Base-by-base conservation (phyloP, 441 rosid species). In the Erodium texanum region DNA sequence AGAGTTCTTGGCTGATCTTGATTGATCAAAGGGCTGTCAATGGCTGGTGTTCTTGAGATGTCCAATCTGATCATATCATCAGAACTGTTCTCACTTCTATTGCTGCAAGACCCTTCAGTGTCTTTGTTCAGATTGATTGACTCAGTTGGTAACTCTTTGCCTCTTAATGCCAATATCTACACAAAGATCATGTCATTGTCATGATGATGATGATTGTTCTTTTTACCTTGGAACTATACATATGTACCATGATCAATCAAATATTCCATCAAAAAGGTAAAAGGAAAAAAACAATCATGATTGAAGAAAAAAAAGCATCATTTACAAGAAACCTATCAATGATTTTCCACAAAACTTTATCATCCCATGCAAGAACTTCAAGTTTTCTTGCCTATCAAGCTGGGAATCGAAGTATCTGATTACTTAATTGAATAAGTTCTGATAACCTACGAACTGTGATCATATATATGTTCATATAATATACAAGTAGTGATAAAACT, bases 101-200 rank as follows among this genome's bases (percentile, higher is more conserved):
- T 91, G 74, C 96, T 91, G 79, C 96, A 80, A 3, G 93, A 93
- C 12, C 97, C 97, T 68, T 93, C 97, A 0, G 97, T 93, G 78
- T 93, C 98, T 81, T 91, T 93, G 77, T 90, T 93, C 64, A 91
- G 86, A 73, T 93, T 93, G 68, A 91, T 91, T 11, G 93, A 86
- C 58, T 90, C 96, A 3, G 89, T 82, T 41, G 91, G 86, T 27
- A 27, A 27, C 61, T 89, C 98, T 80, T 85, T 86, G 78, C 68
- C 81, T 80, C 89, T 93, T 75, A 93, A 79, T 71, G 90, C 84
- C 96, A 86, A 24, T 73, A 93, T 83, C 98, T 93, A 86, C 79
- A 68, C 14, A 23, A 27, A 27, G 29, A 27, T 27, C 29, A 27
- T 27, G 4, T 27, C 29, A 27, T 27, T 27, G 29, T 27, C 29